Percentiles rank a stretch among this genome's conserved stretches.
phyloP scores from a whole-genome alignment of 805 yeast genomes.

The Candida ascalaphidarum region DNA sequence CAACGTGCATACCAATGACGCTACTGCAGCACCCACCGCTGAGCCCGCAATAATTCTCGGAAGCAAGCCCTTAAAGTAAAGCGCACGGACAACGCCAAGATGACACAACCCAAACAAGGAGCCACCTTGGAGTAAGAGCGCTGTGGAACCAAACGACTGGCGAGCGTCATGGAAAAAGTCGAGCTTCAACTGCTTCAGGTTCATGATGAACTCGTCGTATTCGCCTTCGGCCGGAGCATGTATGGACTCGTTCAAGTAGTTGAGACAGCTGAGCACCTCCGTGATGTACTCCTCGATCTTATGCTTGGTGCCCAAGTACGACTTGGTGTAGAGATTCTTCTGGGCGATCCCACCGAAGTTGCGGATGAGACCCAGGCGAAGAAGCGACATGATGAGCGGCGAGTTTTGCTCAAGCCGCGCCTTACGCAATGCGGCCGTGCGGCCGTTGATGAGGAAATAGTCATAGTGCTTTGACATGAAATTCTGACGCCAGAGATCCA shows the following conservation, averaged over 20 bases:
- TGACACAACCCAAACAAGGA: constrained; percentile 92
- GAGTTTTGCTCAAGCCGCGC: constrained; percentile 58
- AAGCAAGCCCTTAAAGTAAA: constrained; percentile 64
- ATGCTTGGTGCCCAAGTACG: constrained; percentile 82
- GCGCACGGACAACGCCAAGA: constrained; percentile 81
- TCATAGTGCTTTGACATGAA: constrained; percentile 78
- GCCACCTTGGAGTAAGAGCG: constrained; percentile 89
- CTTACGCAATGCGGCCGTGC: constrained; percentile 51
- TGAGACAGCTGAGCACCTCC: constrained; percentile 65
- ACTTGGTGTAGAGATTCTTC: constrained; percentile 66
- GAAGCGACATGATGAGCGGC: constrained; percentile 49
- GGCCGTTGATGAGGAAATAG: constrained; percentile 69
- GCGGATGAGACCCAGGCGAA: constrained; percentile 77
- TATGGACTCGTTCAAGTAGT: constrained; percentile 43
- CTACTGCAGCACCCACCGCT: constrained; percentile 91
- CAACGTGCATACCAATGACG: constrained; percentile 72
- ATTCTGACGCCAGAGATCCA: constrained; percentile 66
- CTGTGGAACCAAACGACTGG: constrained; percentile 85
- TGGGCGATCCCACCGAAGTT: constrained; percentile 90
- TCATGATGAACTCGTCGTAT: constrained; percentile 28
- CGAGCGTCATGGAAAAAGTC: constrained; percentile 81
- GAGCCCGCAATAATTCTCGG: constrained; percentile 88
- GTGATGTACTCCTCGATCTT: constrained; percentile 80
- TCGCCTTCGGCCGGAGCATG: constrained; percentile 16
- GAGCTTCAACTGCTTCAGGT: constrained; percentile 48